phyloP scores from a whole-genome alignment of 2,329 filamentous ascomycete species.

The Sclerotinia spermophila region DNA sequence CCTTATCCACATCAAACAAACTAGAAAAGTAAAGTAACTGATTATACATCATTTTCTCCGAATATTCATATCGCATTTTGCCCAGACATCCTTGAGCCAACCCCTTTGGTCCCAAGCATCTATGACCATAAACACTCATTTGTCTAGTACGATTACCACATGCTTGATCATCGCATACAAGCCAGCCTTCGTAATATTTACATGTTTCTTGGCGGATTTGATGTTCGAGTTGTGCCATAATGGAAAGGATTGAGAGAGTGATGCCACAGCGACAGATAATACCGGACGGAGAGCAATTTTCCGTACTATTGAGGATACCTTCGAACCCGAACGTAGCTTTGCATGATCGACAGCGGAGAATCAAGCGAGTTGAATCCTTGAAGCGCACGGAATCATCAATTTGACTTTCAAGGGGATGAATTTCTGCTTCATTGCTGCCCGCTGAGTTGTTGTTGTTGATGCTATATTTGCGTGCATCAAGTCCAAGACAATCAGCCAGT shows the following conservation, averaged over 20 bases:
- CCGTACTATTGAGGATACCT: conserved; percentile 59
- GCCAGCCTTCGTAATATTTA: conserved; percentile 88
- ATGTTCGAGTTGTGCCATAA: conserved; percentile 83
- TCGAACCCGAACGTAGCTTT: conserved; percentile 70
- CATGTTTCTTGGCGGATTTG: conserved; percentile 75
- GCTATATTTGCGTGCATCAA: conserved; percentile 85
- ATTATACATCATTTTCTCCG: conserved; percentile 89
- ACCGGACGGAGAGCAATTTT: conserved; percentile 67
- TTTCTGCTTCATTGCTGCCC: conserved; percentile 59
- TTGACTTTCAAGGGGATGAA: conserved; percentile 90
- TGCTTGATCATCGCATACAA: conserved; percentile 83
- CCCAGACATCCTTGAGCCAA: conserved; percentile 81
- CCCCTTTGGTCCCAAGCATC: conserved; percentile 83
- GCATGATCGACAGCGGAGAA: conserved; percentile 78
- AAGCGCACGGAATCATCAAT: conserved; percentile 91
- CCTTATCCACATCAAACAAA: conserved; percentile 88
- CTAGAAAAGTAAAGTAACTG: conserved; percentile 84
- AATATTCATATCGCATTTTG: conserved; percentile 82
- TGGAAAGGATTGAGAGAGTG: conserved; percentile 63
- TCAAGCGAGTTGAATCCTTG: conserved; percentile 71
- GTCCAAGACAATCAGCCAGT: conserved; percentile 87
- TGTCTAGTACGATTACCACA: conserved; percentile 86
- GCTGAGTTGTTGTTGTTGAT: conserved; percentile 56
- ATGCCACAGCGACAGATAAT: conserved; percentile 70
- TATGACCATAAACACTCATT: conserved; percentile 86